A percentile compares a stretch with the other conserved stretches of the same genome.
These are phyloP conservation scores for Syzygium aqueum DNA, from an alignment of 345 rosid genomes.

Conservation along the genomic window DNA sequence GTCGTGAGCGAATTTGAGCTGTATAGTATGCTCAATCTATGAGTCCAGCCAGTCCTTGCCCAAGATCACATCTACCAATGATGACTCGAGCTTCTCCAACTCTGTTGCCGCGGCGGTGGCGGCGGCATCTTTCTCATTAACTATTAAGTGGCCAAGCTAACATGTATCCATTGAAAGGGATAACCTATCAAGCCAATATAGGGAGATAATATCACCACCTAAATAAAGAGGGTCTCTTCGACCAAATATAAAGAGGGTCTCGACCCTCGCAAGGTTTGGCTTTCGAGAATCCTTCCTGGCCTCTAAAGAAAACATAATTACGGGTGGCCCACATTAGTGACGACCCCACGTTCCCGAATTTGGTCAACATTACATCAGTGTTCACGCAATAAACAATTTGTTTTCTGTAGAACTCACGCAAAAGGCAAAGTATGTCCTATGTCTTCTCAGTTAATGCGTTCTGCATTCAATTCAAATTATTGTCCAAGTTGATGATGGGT, in stretches of 20 bases:
- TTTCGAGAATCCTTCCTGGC: neutral
- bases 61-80: neutral
- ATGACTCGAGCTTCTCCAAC: neutral
- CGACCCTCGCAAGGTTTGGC: neutral
- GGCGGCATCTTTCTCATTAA: neutral
- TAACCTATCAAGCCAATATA: neutral
- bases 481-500: neutral
- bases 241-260: neutral
- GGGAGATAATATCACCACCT: neutral
- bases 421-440: too few species aligned
- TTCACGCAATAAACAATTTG: neutral
- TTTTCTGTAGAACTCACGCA: neutral
- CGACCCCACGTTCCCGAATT: neutral
- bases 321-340: neutral
- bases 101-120: fast-evolving
- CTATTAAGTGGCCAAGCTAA: neutral
- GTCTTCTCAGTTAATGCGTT: neutral
- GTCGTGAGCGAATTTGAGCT: neutral
- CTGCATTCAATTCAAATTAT: neutral
- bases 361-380: neutral
- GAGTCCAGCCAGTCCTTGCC: neutral
- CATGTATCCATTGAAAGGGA: neutral
- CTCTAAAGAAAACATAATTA: neutral
- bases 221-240: neutral
- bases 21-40: neutral